Evolutionary conservation across 2,329 filamentous ascomycete species (phyloP), one percentile per base, ranked within the genome.

Genomic region (Fusarium pseudonygamai): DNA sequence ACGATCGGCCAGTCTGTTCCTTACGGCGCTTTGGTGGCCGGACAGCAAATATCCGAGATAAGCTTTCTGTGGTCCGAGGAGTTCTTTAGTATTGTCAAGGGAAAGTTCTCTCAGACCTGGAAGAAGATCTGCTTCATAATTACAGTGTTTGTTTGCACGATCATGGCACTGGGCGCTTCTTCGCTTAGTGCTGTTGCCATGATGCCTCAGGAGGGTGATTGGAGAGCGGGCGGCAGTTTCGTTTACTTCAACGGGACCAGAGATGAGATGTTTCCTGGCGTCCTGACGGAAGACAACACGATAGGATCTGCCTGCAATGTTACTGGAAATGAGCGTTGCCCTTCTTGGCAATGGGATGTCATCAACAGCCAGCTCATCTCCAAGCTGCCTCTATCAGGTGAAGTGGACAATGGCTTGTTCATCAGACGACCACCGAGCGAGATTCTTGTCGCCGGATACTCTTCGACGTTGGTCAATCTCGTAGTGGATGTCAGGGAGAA

Each of bases 281-380:
- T 52, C 3, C 9, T 75, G 20, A 74, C 60, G 6, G 64, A 70
- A 9, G 37, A 55, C 3, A 52, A 75, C 15, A 75, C 67, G 0
- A 40, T 69, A 6, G 71, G 68, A 0, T 36, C 68, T 13, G 40
- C 15, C 4, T 75, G 71, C 20, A 64, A 59, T 7, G 39, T 60
- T 11, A 74, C 71, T 0, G 68, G 73, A 15, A 74, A 75, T 28
- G 57, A 65, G 5, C 6, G 69, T 2, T 75, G 73, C 12, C 71
- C 73, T 14, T 75, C 73, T 14, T 75, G 73, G 73, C 64, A 75
- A 47, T 75, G 73, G 73, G 71, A 75, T 7, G 67, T 72, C 14
- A 56, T 75, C 18, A 70, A 75, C 20, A 64, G 57, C 20, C 73
- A 72, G 32, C 47, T 75, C 16, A 47, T 75, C n/a, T 65, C 71